A percentile compares a stretch with the other conserved stretches of the same genome.
phyloP scores from a whole-genome alignment of 192 early-diverging fungal genomes.

The Rhizophagus clarus region DNA sequence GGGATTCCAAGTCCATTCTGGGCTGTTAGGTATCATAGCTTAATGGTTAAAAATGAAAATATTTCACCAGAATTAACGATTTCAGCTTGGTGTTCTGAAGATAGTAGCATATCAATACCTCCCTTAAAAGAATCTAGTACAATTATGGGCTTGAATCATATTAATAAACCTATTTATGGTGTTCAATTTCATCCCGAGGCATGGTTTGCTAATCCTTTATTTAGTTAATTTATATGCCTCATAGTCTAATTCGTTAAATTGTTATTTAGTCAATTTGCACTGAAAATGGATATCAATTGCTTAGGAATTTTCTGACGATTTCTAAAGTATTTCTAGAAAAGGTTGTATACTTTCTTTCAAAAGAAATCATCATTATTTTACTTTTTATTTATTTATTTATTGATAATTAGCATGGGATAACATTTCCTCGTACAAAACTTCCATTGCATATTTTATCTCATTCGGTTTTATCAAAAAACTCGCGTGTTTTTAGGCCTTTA shows the following conservation, averaged over 20 bases:
- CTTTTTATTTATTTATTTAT: neutral
- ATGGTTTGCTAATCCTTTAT: conserved; percentile 18
- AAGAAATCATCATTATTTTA: conserved; percentile 7
- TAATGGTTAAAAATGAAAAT: conserved; percentile 65
- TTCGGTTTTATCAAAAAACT: neutral
- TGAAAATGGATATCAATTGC: conserved; percentile 67
- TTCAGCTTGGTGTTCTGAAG: conserved; percentile 63
- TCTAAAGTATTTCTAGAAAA: conserved; percentile 47
- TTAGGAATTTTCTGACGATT: conserved; percentile 72
- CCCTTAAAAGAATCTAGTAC: conserved; percentile 36
- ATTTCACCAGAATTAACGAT: conserved; percentile 60
- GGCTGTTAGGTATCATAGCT: conserved; percentile 90
- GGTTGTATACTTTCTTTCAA: conserved; percentile 7
- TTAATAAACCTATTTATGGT: conserved; percentile 70
- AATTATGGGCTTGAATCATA: conserved; percentile 85
- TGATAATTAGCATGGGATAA: conserved; percentile 1
- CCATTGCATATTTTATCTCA: conserved; percentile 1
- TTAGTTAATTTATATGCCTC: neutral
- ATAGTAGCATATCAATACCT: conserved; percentile 28
- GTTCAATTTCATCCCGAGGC: conserved; percentile 97
- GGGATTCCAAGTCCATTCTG: conserved; percentile 65
- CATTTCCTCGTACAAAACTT: neutral
- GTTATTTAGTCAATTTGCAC: conserved; percentile 76
- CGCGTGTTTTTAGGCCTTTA: neutral
- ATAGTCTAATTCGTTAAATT: neutral